phyloP scores from a whole-genome alignment of 2,329 filamentous ascomycete genomes.

The Cadophora sp. region DNA sequence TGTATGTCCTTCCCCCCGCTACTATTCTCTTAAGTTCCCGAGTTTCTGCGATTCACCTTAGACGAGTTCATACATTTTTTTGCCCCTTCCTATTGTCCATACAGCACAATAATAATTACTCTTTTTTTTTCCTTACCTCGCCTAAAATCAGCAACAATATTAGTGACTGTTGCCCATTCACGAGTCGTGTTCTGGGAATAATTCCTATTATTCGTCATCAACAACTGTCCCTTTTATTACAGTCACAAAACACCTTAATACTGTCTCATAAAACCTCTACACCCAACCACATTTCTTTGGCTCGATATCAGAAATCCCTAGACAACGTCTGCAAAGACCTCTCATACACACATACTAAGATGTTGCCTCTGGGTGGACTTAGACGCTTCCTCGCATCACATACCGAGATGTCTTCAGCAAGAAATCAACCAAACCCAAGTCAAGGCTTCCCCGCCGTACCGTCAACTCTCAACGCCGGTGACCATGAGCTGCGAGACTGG shows the following conservation, averaged over 20 bases:
- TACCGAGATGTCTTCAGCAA: conserved; percentile 45
- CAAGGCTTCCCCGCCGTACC: conserved; percentile 47
- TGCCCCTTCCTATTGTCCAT: conserved; percentile 34
- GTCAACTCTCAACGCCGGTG: conserved; percentile 43
- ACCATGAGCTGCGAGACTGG: conserved; percentile 44
- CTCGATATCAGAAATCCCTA: conserved; percentile 16
- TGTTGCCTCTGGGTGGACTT: conserved; percentile 44
- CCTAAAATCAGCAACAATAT: conserved; percentile 29
- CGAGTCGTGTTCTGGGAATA: conserved; percentile 30
- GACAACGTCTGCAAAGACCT: conserved; percentile 21
- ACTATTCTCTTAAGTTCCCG: conserved; percentile 19
- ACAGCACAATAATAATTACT: conserved; percentile 33
- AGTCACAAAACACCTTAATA: conserved; percentile 28
- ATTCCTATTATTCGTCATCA: conserved; percentile 23
- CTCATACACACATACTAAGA: conserved; percentile 40
- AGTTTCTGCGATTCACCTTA: conserved; percentile 31
- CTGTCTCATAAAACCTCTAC: background rate
- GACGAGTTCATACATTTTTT: conserved; percentile 20
- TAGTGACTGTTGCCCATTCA: conserved; percentile 30
- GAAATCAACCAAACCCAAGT: conserved; percentile 37
- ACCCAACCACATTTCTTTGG: background rate
- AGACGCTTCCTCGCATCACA: conserved; percentile 42
- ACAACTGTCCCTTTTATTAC: conserved; percentile 16
- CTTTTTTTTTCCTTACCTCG: conserved; percentile 15
- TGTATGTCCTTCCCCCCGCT: conserved; percentile 32